Base-by-base conservation (phyloP, 1,284 basidiomycete species). In the Peniophora sp. region DNA sequence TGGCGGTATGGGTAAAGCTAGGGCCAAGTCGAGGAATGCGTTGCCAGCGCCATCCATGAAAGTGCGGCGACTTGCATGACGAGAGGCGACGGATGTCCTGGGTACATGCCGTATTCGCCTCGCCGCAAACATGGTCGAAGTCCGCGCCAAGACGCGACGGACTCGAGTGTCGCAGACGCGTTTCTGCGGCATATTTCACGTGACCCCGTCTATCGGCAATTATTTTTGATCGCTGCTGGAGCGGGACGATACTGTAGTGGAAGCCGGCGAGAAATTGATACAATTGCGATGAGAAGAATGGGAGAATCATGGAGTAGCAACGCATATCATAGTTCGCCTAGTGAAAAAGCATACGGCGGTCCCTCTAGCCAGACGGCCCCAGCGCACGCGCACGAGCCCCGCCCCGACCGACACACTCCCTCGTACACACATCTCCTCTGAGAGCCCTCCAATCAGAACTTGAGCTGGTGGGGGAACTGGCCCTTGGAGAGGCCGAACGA, bases 401-500 rank as follows among this genome's bases (percentile, higher is more conserved):
- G 24, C 3, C 54, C 57, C 52, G 55, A 52, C 50, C 51, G 53
- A 41, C 27, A 12, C 27, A 32, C 27, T 32, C 27, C 27, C 27
- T 32, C 27, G 46, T 52, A 47, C 52, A 36, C 57, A 58, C 18
- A 52, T 22, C 59, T 47, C 47, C 48, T 47, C 48, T n/a, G n/a
- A n/a, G 24, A 53, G 43, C 51, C 42, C 53, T 20, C 47, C 53
- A 48, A 57, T 84, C 75, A 95, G 77, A 95, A 95, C 57, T 77
- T 77, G 71, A 96, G 67, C 70, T 88, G 79, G 73, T 96, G 92
- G 65, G 92, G 89, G 78, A 79, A 91, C 68, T 90, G 89, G 57
- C 94, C 92, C 81, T 96, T 97, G 64, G 92, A 94, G 58, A 99
- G 81, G 67, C 93, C 92, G 80, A 91, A 99, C 63, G 82, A 85